phyloP scores from a whole-genome alignment of 441 rosid genomes.

The Cnidoscolus chayamansa region DNA sequence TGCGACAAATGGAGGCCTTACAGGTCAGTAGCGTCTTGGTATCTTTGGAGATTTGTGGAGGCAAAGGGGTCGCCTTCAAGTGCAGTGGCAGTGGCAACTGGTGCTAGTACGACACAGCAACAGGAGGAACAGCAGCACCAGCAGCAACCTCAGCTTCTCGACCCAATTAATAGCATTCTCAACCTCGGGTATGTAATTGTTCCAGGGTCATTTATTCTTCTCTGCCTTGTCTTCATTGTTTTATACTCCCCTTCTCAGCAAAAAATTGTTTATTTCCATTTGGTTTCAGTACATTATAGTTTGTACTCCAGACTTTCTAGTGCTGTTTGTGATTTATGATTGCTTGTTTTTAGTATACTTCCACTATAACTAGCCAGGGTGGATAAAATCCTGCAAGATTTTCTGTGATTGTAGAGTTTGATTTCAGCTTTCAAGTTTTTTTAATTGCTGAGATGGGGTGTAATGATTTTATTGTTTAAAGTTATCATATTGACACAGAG shows the following conservation, averaged over 20 bases:
- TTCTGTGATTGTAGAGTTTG: neutral
- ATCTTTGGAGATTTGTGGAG: conserved; percentile 82
- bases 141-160: conserved; percentile 62
- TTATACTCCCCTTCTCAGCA: neutral
- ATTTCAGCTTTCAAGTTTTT: neutral
- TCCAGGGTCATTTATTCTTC: neutral
- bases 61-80: conserved; percentile 65
- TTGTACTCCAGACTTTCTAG: neutral
- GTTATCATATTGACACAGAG: neutral
- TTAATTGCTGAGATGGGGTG: neutral
- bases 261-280: neutral
- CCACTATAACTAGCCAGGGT: too few relatives aligned
- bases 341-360: neutral
- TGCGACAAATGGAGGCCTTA: conserved; percentile 97
- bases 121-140: conserved; percentile 55
- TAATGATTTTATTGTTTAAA: neutral
- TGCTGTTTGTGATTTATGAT: neutral
- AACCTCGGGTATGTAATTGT: conserved; percentile 62
- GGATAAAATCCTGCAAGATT: too few relatives aligned
- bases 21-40: conserved; percentile 90
- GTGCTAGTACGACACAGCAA: conserved; percentile 46
- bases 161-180: conserved; percentile 80
- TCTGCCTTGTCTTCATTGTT: neutral
- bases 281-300: neutral
- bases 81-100: conserved; percentile 55